A percentile compares a stretch with the other conserved stretches of the same genome.
phyloP scores from a whole-genome alignment of 2,329 filamentous ascomycete genomes.

The Pezicula neosporulosa region DNA sequence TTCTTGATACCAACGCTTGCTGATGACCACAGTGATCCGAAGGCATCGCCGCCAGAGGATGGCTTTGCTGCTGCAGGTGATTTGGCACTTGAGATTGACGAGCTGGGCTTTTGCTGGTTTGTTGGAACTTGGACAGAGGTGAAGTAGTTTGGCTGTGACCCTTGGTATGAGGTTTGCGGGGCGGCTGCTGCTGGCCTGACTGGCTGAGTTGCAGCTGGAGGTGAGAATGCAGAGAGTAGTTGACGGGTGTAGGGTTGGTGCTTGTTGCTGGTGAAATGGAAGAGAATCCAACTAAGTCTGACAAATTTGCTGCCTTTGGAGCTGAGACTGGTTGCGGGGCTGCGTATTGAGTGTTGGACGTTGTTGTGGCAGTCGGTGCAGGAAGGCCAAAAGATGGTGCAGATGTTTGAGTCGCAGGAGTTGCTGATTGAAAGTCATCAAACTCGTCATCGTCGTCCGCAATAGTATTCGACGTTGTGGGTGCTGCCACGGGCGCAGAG shows the following conservation, averaged over 20 bases:
- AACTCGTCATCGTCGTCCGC: slow-evolving; percentile 84
- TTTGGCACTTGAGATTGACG: slow-evolving; percentile 35
- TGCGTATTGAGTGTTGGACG: slow-evolving; percentile 67
- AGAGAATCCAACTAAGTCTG: slow-evolving; percentile 74
- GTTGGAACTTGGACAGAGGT: slow-evolving; percentile 64
- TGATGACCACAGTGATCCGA: slow-evolving; percentile 76
- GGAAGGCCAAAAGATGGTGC: slow-evolving; percentile 37
- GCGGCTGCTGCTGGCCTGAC: slow-evolving; percentile 28
- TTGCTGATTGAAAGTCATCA: slow-evolving; percentile 93
- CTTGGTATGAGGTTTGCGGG: slow-evolving; percentile 67
- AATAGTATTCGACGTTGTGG: slow-evolving; percentile 37
- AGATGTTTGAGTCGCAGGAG: slow-evolving; percentile 47
- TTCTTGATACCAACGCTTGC: slow-evolving; percentile 75
- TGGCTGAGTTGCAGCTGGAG: slow-evolving; percentile 40
- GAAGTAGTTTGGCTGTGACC: slow-evolving; percentile 89
- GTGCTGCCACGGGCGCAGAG: slow-evolving; percentile 38
- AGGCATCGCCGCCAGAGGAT: slow-evolving; percentile 72
- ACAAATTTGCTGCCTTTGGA: slow-evolving; percentile 75
- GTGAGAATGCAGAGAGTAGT: slow-evolving; percentile 62
- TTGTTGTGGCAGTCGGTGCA: slow-evolving; percentile 46
- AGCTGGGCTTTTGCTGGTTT: slow-evolving; percentile 19
- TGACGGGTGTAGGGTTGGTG: slow-evolving; percentile 49
- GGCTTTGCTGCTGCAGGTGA: slow-evolving; percentile 51
- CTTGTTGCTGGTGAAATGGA: slow-evolving; percentile 74
- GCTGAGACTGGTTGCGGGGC: slow-evolving; percentile 83